A percentile compares a stretch with the other conserved stretches of the same genome.
These are phyloP conservation scores for Yamadazyma atlantica DNA, from an alignment of 1,139 yeast genomes.

Conservation along the genomic window DNA sequence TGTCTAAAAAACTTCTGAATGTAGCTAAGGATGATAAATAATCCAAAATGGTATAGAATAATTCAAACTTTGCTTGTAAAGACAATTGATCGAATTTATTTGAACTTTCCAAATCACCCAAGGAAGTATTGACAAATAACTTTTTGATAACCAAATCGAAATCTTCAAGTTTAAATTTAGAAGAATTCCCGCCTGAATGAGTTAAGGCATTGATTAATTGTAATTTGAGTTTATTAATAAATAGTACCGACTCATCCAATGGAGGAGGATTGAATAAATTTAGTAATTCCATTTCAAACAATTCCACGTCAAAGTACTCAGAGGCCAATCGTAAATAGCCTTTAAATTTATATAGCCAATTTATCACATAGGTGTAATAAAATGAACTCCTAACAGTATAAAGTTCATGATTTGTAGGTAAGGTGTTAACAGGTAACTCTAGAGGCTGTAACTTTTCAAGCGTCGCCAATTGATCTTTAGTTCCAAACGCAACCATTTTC, in stretches of 20 bases:
- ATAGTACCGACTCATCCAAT: conserved; percentile 30
- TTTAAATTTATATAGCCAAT: conserved; percentile 51
- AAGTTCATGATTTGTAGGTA: conserved; percentile 11
- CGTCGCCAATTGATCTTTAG: conserved; percentile 11
- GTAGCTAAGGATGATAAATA: conserved; percentile 34
- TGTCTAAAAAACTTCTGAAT: conserved; percentile 47
- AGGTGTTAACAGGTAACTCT: conserved; percentile 11
- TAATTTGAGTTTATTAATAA: conserved; percentile 41
- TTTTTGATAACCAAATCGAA: conserved; percentile 13
- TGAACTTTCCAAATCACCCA: conserved; percentile 24
- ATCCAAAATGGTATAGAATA: conserved; percentile 41
- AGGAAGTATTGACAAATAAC: conserved; percentile 44
- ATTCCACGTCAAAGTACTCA: conserved; percentile 53
- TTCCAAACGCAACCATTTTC: conserved; percentile 8
- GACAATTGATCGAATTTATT: conserved; percentile 36
- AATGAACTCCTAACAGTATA: conserved; percentile 25
- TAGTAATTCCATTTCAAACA: conserved; percentile 54
- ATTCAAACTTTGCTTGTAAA: conserved; percentile 46
- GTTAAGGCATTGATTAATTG: conserved; percentile 31
- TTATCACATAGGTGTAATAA: conserved; percentile 45
- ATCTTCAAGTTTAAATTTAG: conserved; percentile 10
- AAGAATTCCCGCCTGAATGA: conserved; percentile 4
- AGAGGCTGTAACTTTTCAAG: conserved; percentile 14
- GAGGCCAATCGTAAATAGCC: conserved; percentile 42
- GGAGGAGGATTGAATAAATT: conserved; percentile 40